phyloP scores from a whole-genome alignment of 2,329 filamentous ascomycete genomes.

The Boeremia lycopersici region DNA sequence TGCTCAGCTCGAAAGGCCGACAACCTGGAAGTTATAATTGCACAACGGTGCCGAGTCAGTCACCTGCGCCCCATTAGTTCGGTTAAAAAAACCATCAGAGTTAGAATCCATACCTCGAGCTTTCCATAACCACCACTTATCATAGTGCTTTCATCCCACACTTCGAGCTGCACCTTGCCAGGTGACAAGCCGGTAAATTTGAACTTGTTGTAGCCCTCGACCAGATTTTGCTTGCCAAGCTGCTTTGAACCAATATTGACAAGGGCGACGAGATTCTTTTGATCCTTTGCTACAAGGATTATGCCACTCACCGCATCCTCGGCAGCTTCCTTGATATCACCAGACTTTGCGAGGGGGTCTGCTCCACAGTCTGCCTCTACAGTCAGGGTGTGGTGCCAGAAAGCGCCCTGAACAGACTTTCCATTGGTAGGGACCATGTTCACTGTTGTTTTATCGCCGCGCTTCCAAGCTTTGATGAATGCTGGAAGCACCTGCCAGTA shows the following conservation, averaged over 20 bases:
- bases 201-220: conserved; percentile 31
- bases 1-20: background rate
- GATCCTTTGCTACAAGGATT: conserved; percentile 19
- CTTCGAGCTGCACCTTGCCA: conserved; percentile 33
- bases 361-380: conserved; percentile 47
- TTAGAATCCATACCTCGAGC: conserved; percentile 7
- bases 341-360: conserved; percentile 49
- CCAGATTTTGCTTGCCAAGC: conserved; percentile 17
- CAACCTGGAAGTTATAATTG: conserved; percentile 11
- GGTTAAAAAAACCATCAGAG: no score
- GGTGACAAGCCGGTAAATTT: conserved; percentile 27
- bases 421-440: conserved; percentile 28
- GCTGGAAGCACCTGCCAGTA: conserved; percentile 46
- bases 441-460: conserved; percentile 29
- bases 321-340: conserved; percentile 7
- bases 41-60: background rate
- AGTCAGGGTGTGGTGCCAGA: conserved; percentile 29
- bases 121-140: conserved; percentile 20
- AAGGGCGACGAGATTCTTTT: conserved; percentile 24
- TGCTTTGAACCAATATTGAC: conserved; percentile 30
- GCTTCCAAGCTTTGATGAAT: conserved; percentile 49
- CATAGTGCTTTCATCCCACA: conserved; percentile 3
- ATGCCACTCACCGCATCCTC: conserved; percentile 21
- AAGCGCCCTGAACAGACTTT: conserved; percentile 26
- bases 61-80: background rate